Base-by-base conservation (phyloP, 2,329 filamentous ascomycete genomes). In the Pseudogymnoascus sp. region DNA sequence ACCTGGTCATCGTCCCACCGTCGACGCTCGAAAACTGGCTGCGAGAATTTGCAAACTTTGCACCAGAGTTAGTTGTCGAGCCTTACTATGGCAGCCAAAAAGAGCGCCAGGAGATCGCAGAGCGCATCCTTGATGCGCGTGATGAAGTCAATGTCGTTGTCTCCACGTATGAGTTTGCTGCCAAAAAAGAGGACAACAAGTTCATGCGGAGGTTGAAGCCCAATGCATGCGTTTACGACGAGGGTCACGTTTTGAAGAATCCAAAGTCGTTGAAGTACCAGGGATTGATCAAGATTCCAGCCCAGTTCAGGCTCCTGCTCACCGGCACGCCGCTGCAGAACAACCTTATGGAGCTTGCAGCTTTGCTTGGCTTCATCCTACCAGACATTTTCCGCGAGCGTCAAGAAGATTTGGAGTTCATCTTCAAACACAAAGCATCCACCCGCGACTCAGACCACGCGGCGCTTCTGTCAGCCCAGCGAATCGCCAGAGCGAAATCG, bases 1-100 rank as follows among this genome's bases (percentile, higher is more conserved):
- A 96, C 72, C 77, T 99, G 36, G 84, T 99, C 38, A 87, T 99
- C 28, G 94, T 97, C 1, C 94, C 94, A 4, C 90, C 91, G 0
- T 96, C 93, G 0, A 97, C 93, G 0, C 83, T 96, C 70, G 93
- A 96, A 71, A 99, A 99, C 72, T 99, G 94, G 94, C 83, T 95
- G 60, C 84, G 86, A 60, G 94, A 99, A 73, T 96, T 99, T 70
- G 79, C 88, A 65, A 87, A 85, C 58, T 99, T 99, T 74, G 93
- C 92, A 5, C 91, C 91, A 0, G 79, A 79, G 0, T 75, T 99
- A 28, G 82, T 81, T 0, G 87, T 97, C 35, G 81, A 84, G 67
- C 84, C 87, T 1, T 90, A 91, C 83, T 82, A 91, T 68, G 72
- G 91, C 14, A 79, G 79, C 5, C 87, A 91, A 70, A 78, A 79